Evolutionary conservation across 192 early-diverging fungal genomes (phyloP), one percentile per base, ranked within the genome.

Genomic region (Coemansia sp.): DNA sequence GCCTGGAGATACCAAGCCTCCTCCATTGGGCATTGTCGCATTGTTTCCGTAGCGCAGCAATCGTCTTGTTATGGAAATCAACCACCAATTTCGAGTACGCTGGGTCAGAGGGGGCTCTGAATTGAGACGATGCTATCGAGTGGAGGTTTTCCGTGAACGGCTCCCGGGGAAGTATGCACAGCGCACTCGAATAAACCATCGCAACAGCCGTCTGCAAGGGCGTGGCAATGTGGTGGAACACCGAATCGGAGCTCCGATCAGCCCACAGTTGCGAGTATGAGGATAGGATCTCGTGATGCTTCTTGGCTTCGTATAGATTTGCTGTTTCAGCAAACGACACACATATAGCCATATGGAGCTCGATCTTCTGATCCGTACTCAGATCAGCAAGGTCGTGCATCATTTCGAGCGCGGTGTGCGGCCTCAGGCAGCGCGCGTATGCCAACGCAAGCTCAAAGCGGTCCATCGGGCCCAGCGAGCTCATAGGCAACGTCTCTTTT

Each of bases 111-210:
- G 26, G 20, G 20, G 62, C 46, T 39, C 75, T 83, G 58, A 43
- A 53, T 24, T 62, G 52, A 2, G 61, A 30, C 8, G 80, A 83
- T 21, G 71, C 75, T 18, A 49, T 30, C 12, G 80, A 68, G 46
- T 83, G 80, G 26, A 74, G 59, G 45, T 67, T 59, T n/a, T 77
- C 57, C 4, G 75, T 74, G 39, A 77, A 74, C 18, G 80, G 71
- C 35, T 56, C 44, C 9, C 80, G 80, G 9, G 75, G 80, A 5
- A 66, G 52, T 35, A 72, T 46, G n/a, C 71, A 60, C 23, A 73
- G 49, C 46, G 68, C 58, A 16, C 63, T 60, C 15, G 75, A 72
- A 18, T 62, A 48, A 10, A 68, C 45, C 21, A 74, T 60, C 38
- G 60, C 58, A 48, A 83, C 45, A 10, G 49, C 64, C 2, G 55